Base-by-base conservation (phyloP, 192 early-diverging fungal species). In the Kickxella alabastrina region DNA sequence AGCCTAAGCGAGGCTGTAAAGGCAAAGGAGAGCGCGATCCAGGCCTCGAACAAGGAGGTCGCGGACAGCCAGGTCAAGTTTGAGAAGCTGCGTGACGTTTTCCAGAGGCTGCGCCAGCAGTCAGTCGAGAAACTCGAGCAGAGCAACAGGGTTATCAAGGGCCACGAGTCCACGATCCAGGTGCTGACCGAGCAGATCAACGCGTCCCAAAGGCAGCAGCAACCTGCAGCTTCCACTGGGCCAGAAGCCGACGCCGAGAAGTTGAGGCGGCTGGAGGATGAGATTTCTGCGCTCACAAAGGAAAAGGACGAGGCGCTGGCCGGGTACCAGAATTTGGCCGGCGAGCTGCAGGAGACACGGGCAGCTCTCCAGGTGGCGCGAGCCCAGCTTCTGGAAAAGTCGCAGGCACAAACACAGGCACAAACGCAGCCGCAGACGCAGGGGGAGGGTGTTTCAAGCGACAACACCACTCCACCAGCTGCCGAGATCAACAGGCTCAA, bases 401-500 rank as follows among this genome's bases (percentile, higher is more conserved):
- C 17, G 23, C 50, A 53, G 41, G 10, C 42, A 14, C 49, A 28
- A 31, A 54, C 2, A 14, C 48, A 21, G 45, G 53, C 23, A 22
- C 49, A 0, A 22, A 5, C 0, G 62, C 10, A 6, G 28, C 35
- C 10, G 28, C 17, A 8, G 32, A 26, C 10, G 17, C 52, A 12
- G 46, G 59, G 7, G 63, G 37, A 43, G 31, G 31, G 31, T 32
- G n/a, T n/a, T 12, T 43, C 41, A 23, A 43, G 41, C 41, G 14
- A 39, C 18, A 18, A n/a, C 10, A 55, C 6, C 57, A 59, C n/a
- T 24, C 37, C 41, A 13, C 41, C 41, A 28, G 43, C 40, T 9
- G 61, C 36, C 4, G 59, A 73, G 26, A 23, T 69, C 8, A 70
- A 67, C 29, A 61, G 69, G 31, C 80, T 92, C 18, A 78, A 84